phyloP scores from a whole-genome alignment of 768 basidiomycete species.

The Boletus huronensis region DNA sequence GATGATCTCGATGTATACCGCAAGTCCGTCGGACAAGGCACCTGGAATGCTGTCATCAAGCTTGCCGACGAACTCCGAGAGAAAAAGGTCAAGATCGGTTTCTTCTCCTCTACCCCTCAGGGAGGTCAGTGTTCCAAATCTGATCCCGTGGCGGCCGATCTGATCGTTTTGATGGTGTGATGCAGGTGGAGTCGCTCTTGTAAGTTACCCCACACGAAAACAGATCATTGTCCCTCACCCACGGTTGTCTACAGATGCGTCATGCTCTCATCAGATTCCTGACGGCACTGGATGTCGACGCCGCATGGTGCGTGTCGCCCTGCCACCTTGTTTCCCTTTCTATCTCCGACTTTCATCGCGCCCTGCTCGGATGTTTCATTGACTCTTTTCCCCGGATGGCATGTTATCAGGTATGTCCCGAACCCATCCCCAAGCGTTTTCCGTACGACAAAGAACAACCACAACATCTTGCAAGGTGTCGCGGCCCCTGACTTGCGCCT shows the following conservation, averaged over 20 bases:
- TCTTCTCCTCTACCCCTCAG: constrained; percentile 95
- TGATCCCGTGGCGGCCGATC: constrained; percentile 4
- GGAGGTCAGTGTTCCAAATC: constrained; percentile 55
- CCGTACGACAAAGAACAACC: constrained; percentile 93
- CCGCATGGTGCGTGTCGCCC: constrained; percentile 60
- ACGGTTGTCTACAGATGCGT: constrained; percentile 61
- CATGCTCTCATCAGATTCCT: constrained; percentile 90
- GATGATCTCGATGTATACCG: constrained; percentile 79
- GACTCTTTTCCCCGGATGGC: neutral
- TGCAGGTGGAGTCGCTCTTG: constrained; percentile 88
- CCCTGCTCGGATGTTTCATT: constrained; percentile 1
- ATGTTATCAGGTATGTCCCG: constrained; percentile 70
- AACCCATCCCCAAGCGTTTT: constrained; percentile 88
- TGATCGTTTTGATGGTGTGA: constrained; percentile 25
- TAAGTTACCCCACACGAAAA: constrained; percentile 39
- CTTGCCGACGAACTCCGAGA: constrained; percentile 82
- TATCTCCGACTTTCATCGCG: constrained; percentile 5
- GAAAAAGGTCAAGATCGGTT: constrained; percentile 85
- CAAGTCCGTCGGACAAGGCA: constrained; percentile 65
- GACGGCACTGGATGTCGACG: constrained; percentile 74
- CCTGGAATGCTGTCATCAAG: constrained; percentile 80
- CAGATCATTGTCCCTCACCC: constrained; percentile 10
- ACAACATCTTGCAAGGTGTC: constrained; percentile 94
- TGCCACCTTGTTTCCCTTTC: constrained; percentile 9
- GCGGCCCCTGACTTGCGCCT: constrained; percentile 75